Conservation (phyloP, 2,329 filamentous ascomycete genomes). For the Hymenotorrendiella dingleyae region DNA sequence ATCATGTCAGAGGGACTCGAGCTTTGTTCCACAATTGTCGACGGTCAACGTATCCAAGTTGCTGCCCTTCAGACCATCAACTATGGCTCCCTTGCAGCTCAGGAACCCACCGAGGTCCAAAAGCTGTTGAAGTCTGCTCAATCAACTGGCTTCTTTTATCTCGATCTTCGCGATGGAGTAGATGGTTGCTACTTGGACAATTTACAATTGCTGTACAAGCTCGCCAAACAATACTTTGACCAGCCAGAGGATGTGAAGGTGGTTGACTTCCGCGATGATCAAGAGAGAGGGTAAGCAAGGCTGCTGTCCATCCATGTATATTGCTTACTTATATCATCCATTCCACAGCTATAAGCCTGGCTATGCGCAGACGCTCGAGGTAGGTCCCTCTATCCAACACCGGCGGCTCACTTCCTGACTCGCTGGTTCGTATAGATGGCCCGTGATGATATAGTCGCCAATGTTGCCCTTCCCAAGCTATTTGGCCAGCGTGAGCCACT, state of each 20-base stretch:
- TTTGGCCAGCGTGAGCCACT: too few species aligned
- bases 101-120: conserved; percentile 13
- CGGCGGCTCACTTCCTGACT: conserved; percentile 2
- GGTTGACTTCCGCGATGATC: conserved; percentile 16
- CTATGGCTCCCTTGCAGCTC: conserved; percentile 12
- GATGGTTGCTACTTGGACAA: conserved; percentile 12
- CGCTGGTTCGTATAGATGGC: conserved; percentile 14
- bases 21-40: too few species aligned
- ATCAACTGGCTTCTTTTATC: conserved; percentile 15
- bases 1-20: too few species aligned
- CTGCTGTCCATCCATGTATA: too few species aligned
- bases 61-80: conserved; percentile 13
- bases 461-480: too few species aligned
- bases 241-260: conserved; percentile 13
- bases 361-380: conserved; percentile 18
- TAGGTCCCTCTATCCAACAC: conserved; percentile 1
- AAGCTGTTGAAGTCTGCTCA: conserved; percentile 11
- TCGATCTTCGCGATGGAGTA: conserved; percentile 14
- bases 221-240: conserved; percentile 14
- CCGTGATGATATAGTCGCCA: conserved; percentile 13
- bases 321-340: too few species aligned
- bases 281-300: conserved; percentile 18
- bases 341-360: too few species aligned
- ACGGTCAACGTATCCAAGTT: conserved; percentile 8
- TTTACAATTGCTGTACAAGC: conserved; percentile 11